Base-by-base conservation (phyloP, 2,329 filamentous ascomycete species). In the Ophiobolus disseminans region DNA sequence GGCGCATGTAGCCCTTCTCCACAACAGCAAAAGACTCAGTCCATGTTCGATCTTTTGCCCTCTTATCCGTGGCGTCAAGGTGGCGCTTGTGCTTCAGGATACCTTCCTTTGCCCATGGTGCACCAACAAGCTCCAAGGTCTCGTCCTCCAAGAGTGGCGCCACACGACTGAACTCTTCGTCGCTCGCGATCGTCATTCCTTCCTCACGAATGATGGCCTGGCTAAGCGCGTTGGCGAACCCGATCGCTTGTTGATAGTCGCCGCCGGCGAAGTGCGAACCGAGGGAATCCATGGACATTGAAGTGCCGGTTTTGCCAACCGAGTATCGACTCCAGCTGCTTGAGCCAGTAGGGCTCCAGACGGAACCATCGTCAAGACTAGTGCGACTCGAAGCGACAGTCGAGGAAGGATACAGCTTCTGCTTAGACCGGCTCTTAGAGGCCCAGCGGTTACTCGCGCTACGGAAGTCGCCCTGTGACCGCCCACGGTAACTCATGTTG, bases 31-130 rank as follows among this genome's bases (percentile, higher is more conserved):
- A 99, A 46, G 92, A 92, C 66, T 97, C 92, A 49, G 82, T 87
- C 94, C 94, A 99, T 63, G 92, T 93, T 30, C 94, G 84, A 64
- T 97, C 93, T 75, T 93, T 97, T 53, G 92, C 89, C 71, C 91
- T 90, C 77, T 94, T 96, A 59, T 96, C 92, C 26, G 91, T 81
- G 4, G 90, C 86, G 69, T 97, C 93, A 3, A 97, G 82, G 66
- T 97, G 93, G 71, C 97, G 93, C 74, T 97, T 97, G 77, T 99
- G 93, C 60, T 93, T 93, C 16, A 97, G 80, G 62, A 95, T 90
- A 54, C 94, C 94, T 74, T 99, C 94, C 75, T 99, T 99, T 21
- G 95, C 88, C 94, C 94, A 99, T 0, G 94, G 94, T n/a, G 94
- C 90, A 19, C 94, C 94, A 9, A 89, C 86, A 30, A 99, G 85